Percentiles rank a stretch among this genome's conserved stretches.
Conservation (phyloP, 331 rosid species). For the Acacia pycnantha region DNA sequence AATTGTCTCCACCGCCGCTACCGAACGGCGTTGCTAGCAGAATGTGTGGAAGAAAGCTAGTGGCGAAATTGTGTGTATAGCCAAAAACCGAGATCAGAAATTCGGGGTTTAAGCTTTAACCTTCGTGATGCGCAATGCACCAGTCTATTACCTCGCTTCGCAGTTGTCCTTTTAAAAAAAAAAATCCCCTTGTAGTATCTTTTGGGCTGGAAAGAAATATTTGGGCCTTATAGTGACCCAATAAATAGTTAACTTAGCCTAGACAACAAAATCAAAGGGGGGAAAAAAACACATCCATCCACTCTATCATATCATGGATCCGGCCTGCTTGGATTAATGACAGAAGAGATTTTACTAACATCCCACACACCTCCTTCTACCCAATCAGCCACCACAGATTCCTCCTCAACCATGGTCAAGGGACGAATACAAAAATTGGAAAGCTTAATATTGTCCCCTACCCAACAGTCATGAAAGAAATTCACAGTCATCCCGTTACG, state of each 20-base stretch:
- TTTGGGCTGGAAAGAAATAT: not conserved
- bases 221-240: not conserved
- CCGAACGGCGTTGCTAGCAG: slow-evolving; percentile 9
- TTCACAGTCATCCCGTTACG: too few relatives aligned
- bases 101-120: not conserved
- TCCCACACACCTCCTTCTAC: too few relatives aligned
- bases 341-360: too few relatives aligned
- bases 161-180: not conserved
- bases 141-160: not conserved
- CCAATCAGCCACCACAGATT: too few relatives aligned
- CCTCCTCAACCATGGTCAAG: too few relatives aligned
- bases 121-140: not conserved
- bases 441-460: too few relatives aligned
- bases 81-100: not conserved
- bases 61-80: not conserved
- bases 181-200: not conserved
- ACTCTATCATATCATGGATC: too few relatives aligned
- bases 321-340: too few relatives aligned
- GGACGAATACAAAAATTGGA: too few relatives aligned
- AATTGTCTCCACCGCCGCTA: slow-evolving; percentile 30
- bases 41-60: not conserved
- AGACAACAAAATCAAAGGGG: not conserved
- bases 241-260: not conserved
- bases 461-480: too few relatives aligned
- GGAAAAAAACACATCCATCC: not conserved